A percentile compares a stretch with the other conserved stretches of the same genome.
Conservation (phyloP, 148 eudicot genomes). For the Rheum nobile region DNA sequence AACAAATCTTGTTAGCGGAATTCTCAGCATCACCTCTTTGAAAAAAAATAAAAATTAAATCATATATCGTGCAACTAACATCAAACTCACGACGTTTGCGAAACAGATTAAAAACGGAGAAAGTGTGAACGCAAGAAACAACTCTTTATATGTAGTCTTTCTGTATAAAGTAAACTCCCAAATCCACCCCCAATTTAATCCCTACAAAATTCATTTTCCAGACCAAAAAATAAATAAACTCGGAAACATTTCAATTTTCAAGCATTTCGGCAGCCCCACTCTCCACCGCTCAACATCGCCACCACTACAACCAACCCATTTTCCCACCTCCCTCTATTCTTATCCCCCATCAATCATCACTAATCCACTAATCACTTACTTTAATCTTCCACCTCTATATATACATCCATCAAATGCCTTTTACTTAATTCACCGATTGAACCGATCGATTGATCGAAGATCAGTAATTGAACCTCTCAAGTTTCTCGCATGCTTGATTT, state of each 20-base stretch:
- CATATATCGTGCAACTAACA: no score
- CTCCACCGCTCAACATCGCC: background rate
- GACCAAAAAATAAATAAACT: no score
- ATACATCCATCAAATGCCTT: background rate
- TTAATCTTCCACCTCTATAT: background rate
- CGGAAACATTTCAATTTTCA: background rate
- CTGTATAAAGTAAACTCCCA: background rate
- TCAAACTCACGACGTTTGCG: background rate
- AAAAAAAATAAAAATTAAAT: no score
- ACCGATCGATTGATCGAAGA: background rate
- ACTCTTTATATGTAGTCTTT: background rate
- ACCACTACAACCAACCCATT: background rate
- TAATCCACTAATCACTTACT: background rate
- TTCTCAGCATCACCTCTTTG: no score
- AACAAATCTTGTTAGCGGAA: no score
- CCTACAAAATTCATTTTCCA: no score
- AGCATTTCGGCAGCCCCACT: slow-evolving; percentile 1
- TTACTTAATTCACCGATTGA: background rate
- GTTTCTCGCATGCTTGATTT: background rate
- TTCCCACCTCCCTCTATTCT: background rate
- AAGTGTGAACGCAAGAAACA: background rate
- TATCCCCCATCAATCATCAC: background rate
- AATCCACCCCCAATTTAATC: background rate
- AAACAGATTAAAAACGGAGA: background rate
- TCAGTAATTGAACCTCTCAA: background rate